Evolutionary conservation across 345 rosid genomes (phyloP).

Genomic region (Arabidopsis suecica): DNA sequence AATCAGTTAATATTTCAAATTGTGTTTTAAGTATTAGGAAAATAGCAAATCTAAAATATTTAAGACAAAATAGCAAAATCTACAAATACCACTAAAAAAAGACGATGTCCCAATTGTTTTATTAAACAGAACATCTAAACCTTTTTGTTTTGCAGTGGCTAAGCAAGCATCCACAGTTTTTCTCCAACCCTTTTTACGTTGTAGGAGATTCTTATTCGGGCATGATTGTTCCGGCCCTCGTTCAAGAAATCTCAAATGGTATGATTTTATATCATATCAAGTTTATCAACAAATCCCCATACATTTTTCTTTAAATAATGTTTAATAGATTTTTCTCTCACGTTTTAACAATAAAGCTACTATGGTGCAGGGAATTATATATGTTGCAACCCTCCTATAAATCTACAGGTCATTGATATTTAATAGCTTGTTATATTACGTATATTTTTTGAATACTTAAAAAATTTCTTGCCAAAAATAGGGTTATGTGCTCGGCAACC

Average conservation of each 20-base stretch:
- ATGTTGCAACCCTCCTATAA: constrained; percentile 39
- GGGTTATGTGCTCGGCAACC: constrained; percentile 65
- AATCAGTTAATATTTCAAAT: too few relatives aligned
- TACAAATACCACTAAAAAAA: too few relatives aligned
- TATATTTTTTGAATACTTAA: background rate
- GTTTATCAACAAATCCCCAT: background rate
- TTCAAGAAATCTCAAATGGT: constrained; percentile 47
- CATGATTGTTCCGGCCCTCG: constrained; percentile 55
- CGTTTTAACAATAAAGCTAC: background rate
- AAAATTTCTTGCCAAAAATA: constrained; percentile 4
- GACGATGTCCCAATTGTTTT: too few relatives aligned
- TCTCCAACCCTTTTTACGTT: constrained; percentile 55
- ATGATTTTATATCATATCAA: background rate
- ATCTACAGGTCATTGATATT: constrained; percentile 46
- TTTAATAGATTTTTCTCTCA: background rate
- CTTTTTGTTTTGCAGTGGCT: constrained; percentile 56
- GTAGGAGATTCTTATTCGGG: constrained; percentile 79
- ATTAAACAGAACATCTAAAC: background rate
- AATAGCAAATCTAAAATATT: too few relatives aligned
- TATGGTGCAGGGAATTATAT: constrained; percentile 19
- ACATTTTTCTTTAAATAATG: background rate
- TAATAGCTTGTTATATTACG: background rate
- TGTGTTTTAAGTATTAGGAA: too few relatives aligned
- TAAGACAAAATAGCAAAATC: too few relatives aligned
- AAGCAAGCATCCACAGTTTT: constrained; percentile 54